Evolutionary conservation across 495 filamentous ascomycete species (phyloP).

Genomic region (Podospora tetraspora): DNA sequence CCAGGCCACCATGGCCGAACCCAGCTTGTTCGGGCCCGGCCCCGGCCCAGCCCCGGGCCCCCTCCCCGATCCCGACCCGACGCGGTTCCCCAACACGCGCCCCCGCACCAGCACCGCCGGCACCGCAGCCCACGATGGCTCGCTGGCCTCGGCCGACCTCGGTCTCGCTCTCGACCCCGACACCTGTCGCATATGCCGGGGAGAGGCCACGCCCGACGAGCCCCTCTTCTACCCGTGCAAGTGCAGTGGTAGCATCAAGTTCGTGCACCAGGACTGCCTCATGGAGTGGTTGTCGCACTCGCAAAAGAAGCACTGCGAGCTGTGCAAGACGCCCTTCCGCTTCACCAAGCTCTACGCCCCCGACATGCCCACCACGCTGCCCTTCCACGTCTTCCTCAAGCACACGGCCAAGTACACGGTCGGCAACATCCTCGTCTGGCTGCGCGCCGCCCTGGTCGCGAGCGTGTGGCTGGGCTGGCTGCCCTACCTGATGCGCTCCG

Average conservation of each 20-base stretch:
- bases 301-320: slow-evolving; percentile 98
- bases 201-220: slow-evolving; percentile 77
- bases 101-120: slow-evolving; percentile 13
- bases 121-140: not conserved
- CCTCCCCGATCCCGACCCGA: slow-evolving; percentile 15
- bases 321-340: slow-evolving; percentile 95
- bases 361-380: slow-evolving; percentile 80
- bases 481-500: slow-evolving; percentile 83
- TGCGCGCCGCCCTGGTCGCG: slow-evolving; percentile 68
- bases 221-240: slow-evolving; percentile 96
- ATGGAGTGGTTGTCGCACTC: slow-evolving; percentile 98
- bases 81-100: slow-evolving; percentile 27
- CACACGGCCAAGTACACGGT: slow-evolving; percentile 67
- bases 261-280: slow-evolving; percentile 93
- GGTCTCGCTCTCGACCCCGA: slow-evolving; percentile 50
- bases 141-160: not conserved
- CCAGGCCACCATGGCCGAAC: not conserved
- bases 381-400: slow-evolving; percentile 69
- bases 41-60: not conserved
- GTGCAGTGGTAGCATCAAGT: slow-evolving; percentile 97
- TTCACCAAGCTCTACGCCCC: slow-evolving; percentile 97
- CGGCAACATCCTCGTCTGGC: slow-evolving; percentile 66
- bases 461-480: slow-evolving; percentile 86
- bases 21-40: slow-evolving; percentile 5
- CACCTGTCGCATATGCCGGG: slow-evolving; percentile 92